Base-by-base conservation (phyloP, 1,284 basidiomycete species). In the Boletus semigastroideus region DNA sequence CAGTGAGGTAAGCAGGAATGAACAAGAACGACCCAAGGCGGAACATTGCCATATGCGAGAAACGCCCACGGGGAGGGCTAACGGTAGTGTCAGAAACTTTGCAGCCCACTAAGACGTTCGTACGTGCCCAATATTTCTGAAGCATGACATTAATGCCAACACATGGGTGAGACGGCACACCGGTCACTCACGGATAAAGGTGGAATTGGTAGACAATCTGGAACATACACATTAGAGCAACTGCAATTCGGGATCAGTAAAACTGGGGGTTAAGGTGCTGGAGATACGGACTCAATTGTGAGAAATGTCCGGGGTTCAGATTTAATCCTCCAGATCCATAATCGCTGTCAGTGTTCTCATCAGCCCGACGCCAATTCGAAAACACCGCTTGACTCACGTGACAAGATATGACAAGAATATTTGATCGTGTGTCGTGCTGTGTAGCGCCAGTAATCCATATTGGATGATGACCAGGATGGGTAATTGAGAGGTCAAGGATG, bases 1-100 rank as follows among this genome's bases (percentile, higher is more conserved):
- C 87, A 4, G 81, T 82, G 36, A 91, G 74, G 66, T 92, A 92
- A 14, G 87, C 79, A 12, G 89, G 89, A 53, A 92, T 86, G 69
- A 88, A 92, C 30, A 91, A 72, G 25, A 86, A 64, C 5, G 86
- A 86, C 48, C 89, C 89, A 27, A 92, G 73, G 47, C 89, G 83
- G 75, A 90, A 91, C 90, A 92, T 92, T 5, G 88, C 79, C 37
- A 92, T 72, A 65, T 92, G 89, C 2, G 90, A 92, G 66, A 90
- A 92, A 37, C 87, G 83, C 31, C 89, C 89, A 60, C 89, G 74
- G 22, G 88, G 88, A 47, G 80, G 80, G 16, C 79, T 82, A 53
- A 54, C 41, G 10, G 42, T 5, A 34, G 11, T 20, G 39, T 68
- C 42, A 67, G 57, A 54, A 48, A 43, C 20, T 4, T 42, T 8